Evolutionary conservation across 1,284 basidiomycete genomes (phyloP).

Genomic region (Trichosporon inkin): DNA sequence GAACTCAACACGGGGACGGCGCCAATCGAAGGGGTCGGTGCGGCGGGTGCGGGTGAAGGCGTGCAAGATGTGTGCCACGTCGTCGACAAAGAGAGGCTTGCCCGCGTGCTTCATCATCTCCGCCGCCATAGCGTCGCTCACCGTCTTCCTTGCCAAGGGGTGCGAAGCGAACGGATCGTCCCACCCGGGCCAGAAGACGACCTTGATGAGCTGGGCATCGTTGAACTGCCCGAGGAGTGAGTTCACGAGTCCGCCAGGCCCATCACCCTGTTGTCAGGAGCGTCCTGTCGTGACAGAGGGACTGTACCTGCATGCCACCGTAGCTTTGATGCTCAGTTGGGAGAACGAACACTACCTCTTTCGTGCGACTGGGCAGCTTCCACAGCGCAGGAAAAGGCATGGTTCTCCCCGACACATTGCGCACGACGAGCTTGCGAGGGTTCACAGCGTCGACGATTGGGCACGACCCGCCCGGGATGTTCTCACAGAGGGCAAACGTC

Average conservation of each 20-base stretch:
- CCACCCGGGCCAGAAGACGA: conserved; percentile 11
- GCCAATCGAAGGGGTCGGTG: background rate
- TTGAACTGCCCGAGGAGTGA: conserved; percentile 1
- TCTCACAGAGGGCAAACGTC: background rate
- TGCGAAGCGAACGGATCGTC: background rate
- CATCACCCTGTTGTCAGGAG: background rate
- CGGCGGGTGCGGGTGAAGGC: background rate
- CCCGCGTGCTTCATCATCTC: background rate
- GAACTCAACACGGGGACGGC: background rate
- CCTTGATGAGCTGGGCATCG: background rate
- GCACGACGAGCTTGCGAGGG: conserved; percentile 8
- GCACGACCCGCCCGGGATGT: background rate
- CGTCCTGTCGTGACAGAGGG: background rate
- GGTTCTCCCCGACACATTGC: background rate
- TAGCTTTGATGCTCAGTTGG: background rate
- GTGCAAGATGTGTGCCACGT: background rate
- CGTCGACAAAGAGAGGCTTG: background rate
- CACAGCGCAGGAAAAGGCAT: background rate
- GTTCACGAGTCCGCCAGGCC: background rate
- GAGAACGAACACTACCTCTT: conserved; percentile 2
- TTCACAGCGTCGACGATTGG: background rate
- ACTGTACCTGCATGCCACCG: background rate
- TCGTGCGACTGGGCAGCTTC: background rate
- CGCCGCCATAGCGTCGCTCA: background rate
- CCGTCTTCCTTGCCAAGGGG: background rate